Percentiles rank a stretch among this genome's conserved stretches.
These are phyloP conservation scores for Leccinum aurantiacum DNA, from an alignment of 768 basidiomycete genomes.

Conservation along the genomic window DNA sequence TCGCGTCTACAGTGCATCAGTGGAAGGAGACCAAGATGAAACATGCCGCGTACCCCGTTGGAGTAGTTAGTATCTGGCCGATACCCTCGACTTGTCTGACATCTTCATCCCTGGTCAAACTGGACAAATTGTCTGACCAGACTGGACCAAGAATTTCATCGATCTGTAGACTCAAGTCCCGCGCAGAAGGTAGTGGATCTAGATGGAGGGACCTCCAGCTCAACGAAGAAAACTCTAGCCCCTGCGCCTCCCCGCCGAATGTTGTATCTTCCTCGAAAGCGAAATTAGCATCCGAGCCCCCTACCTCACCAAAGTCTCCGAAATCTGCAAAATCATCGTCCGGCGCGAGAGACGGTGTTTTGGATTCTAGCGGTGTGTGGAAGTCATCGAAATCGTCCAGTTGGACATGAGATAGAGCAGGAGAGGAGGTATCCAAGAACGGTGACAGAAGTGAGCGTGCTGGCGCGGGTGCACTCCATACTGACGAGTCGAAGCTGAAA, in stretches of 20 bases:
- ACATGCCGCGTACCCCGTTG: slow-evolving; percentile 58
- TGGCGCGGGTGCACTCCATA: slow-evolving; percentile 60
- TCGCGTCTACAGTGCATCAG: slow-evolving; percentile 57
- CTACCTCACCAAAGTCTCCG: slow-evolving; percentile 79
- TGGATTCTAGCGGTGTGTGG: slow-evolving; percentile 48
- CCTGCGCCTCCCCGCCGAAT: slow-evolving; percentile 13
- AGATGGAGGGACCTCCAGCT: slow-evolving; percentile 65
- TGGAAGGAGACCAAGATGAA: slow-evolving; percentile 22
- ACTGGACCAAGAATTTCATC: slow-evolving; percentile 64
- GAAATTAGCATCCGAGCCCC: slow-evolving; percentile 39
- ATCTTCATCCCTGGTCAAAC: slow-evolving; percentile 62
- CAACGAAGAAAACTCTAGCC: slow-evolving; percentile 42
- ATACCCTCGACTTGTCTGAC: slow-evolving; percentile 81
- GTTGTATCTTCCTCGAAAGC: slow-evolving; percentile 34
- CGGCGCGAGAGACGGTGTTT: slow-evolving; percentile 37
- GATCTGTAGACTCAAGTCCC: slow-evolving; percentile 60
- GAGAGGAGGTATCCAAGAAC: slow-evolving; percentile 26
- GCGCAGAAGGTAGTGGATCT: slow-evolving; percentile 59
- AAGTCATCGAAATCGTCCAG: slow-evolving; percentile 56
- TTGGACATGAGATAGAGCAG: slow-evolving; percentile 32
- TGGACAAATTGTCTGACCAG: slow-evolving; percentile 56
- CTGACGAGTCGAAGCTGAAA: slow-evolving; percentile 66
- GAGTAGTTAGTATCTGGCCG: slow-evolving; percentile 71
- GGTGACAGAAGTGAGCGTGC: slow-evolving; percentile 31
- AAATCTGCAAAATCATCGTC: slow-evolving; percentile 88